Evolutionary conservation across 2,329 filamentous ascomycete species (phyloP).

Genomic region (Ophiostoma ulmi): DNA sequence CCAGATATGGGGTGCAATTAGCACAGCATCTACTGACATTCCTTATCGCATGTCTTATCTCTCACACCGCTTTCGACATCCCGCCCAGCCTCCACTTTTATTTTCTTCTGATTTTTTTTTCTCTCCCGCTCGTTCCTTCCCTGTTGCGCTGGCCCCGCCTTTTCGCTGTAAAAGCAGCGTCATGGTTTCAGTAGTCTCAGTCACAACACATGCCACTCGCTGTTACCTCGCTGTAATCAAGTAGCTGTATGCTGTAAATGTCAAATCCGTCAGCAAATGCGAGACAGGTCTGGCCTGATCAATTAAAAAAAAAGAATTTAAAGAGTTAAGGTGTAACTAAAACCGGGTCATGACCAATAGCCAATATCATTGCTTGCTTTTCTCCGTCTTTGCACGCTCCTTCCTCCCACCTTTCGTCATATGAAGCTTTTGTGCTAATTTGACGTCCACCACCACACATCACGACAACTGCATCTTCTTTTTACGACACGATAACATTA

Average conservation of each 20-base stretch:
- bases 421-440: background rate
- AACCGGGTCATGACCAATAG: background rate
- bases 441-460: background rate
- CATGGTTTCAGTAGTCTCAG: constrained; percentile 4
- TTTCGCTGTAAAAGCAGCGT: constrained; percentile 1
- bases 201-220: background rate
- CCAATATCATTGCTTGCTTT: constrained; percentile 21
- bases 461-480: background rate
- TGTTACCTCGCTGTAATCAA: background rate
- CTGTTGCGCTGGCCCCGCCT: constrained; percentile 12
- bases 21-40: background rate
- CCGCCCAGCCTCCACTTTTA: constrained; percentile 17
- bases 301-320: background rate
- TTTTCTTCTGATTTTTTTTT: constrained; percentile 14
- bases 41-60: constrained; percentile 21
- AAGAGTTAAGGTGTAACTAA: background rate
- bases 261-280: background rate
- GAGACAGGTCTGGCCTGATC: background rate
- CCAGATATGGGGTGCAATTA: background rate
- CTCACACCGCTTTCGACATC: constrained; percentile 18
- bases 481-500: background rate
- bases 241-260: background rate
- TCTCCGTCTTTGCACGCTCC: constrained; percentile 2
- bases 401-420: constrained; percentile 15
- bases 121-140: constrained; percentile 12